These are phyloP conservation scores for Penicillium cataractarum DNA, from an alignment of 495 filamentous ascomycete species.

Conservation along the genomic window DNA sequence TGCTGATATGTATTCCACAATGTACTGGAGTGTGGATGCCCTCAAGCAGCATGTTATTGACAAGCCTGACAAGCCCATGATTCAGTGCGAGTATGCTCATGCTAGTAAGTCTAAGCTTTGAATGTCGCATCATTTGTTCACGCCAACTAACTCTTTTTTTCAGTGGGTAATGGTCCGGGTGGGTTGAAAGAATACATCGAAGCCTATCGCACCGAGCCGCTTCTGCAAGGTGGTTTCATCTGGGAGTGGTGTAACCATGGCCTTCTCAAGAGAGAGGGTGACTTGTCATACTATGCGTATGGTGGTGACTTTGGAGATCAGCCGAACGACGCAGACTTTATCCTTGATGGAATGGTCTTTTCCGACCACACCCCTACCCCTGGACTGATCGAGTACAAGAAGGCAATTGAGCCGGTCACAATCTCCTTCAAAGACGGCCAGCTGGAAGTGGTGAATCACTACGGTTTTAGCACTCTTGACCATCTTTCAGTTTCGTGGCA, in stretches of 20 bases:
- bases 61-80: constrained; percentile 55
- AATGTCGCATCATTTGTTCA: constrained; percentile 37
- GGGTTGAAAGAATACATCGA: constrained; percentile 67
- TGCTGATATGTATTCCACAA: constrained; percentile 66
- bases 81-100: constrained; percentile 70
- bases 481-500: constrained; percentile 52
- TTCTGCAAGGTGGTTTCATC: constrained; percentile 69
- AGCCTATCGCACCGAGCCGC: constrained; percentile 56
- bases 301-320: constrained; percentile 70
- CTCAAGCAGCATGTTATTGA: constrained; percentile 46
- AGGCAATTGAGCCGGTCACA: constrained; percentile 60
- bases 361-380: constrained; percentile 62
- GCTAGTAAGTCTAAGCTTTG: constrained; percentile 33
- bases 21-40: constrained; percentile 63
- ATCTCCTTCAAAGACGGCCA: constrained; percentile 23
- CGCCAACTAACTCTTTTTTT: constrained; percentile 42
- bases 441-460: constrained; percentile 55
- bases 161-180: constrained; percentile 74
- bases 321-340: constrained; percentile 67
- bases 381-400: constrained; percentile 63
- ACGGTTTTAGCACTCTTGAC: constrained; percentile 55
- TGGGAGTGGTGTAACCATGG: constrained; percentile 80
- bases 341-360: constrained; percentile 66
- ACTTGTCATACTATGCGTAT: constrained; percentile 63
- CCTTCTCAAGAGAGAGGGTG: constrained; percentile 50